phyloP scores from a whole-genome alignment of 2,329 filamentous ascomycete genomes.

The Clonostachys rosea region DNA sequence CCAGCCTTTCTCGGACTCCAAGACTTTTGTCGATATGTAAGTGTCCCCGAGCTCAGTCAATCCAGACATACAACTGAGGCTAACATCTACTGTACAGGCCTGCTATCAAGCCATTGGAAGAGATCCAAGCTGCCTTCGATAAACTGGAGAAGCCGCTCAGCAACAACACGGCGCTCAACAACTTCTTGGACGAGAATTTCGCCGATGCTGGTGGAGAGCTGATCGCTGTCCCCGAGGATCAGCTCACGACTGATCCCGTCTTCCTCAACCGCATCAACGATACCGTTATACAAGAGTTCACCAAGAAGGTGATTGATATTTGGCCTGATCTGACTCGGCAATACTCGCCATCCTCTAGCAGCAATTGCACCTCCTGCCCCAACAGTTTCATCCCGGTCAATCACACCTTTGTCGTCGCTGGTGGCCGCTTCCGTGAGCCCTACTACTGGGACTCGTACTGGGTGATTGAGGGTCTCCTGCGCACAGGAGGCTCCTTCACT shows the following conservation, averaged over 20 bases:
- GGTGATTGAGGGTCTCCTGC: conserved; percentile 62
- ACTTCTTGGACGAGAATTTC: conserved; percentile 61
- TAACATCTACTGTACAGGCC: conserved; percentile 34
- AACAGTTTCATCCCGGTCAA: conserved; percentile 63
- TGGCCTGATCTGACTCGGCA: conserved; percentile 64
- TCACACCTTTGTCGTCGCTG: conserved; percentile 65
- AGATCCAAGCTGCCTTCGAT: conserved; percentile 58
- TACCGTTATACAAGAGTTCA: conserved; percentile 54
- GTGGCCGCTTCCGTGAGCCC: conserved; percentile 65
- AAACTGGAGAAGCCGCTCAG: conserved; percentile 54
- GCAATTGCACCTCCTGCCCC: conserved; percentile 55
- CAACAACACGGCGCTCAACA: conserved; percentile 58
- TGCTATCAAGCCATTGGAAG: conserved; percentile 50
- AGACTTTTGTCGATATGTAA: conserved; percentile 68
- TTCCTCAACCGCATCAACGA: conserved; percentile 56
- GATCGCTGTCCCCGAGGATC: conserved; percentile 40
- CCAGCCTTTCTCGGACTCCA: conserved; percentile 60
- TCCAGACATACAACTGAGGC: not conserved
- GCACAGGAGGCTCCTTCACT: conserved; percentile 59
- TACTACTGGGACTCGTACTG: conserved; percentile 72
- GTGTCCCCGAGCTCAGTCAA: conserved; percentile 8
- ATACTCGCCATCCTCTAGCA: conserved; percentile 39
- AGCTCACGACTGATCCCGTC: conserved; percentile 49
- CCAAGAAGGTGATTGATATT: conserved; percentile 60
- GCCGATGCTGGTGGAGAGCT: conserved; percentile 60